Percentiles rank a stretch among this genome's conserved stretches.
These are phyloP conservation scores for Castanospermum australe DNA, from an alignment of 306 rosid species.

Conservation along the genomic window DNA sequence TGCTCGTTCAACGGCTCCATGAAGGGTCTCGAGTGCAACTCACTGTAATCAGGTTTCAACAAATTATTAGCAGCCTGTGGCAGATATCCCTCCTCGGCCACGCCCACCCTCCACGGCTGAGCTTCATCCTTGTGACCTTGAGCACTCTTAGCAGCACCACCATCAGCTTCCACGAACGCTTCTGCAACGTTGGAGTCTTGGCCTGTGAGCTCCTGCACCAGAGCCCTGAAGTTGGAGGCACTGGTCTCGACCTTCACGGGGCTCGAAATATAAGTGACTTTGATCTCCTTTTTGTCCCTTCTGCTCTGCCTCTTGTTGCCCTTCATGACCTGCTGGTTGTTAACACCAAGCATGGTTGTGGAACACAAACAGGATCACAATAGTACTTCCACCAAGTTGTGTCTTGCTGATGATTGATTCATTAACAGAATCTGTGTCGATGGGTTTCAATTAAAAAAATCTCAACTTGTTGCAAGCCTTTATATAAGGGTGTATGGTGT, in stretches of 20 bases:
- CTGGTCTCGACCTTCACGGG: constrained; percentile 81
- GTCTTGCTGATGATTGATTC: background rate
- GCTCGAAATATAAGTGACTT: constrained; percentile 79
- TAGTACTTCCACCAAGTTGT: background rate
- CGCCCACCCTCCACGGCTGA: constrained; percentile 13
- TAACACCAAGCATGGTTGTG: constrained; percentile 12
- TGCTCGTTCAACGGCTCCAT: constrained; percentile 27
- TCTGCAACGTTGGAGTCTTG: constrained; percentile 69
- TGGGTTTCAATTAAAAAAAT: constrained; percentile 15
- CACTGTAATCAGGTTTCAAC: constrained; percentile 24
- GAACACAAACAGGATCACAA: background rate
- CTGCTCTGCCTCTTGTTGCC: constrained; percentile 37
- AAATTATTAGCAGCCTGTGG: background rate
- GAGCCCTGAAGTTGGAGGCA: constrained; percentile 78
- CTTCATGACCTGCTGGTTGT: constrained; percentile 21
- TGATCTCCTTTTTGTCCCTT: constrained; percentile 47
- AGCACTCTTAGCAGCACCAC: background rate
- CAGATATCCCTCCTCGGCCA: background rate
- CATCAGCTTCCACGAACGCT: constrained; percentile 34
- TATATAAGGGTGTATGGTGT: constrained; percentile 30
- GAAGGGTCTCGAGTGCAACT: constrained; percentile 25
- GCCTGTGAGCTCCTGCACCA: constrained; percentile 89
- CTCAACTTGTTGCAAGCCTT: constrained; percentile 5
- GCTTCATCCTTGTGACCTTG: background rate
- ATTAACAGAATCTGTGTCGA: background rate